A percentile compares a stretch with the other conserved stretches of the same genome.
Conservation (phyloP, 1,284 basidiomycete genomes). For the Puccinia hordei region DNA sequence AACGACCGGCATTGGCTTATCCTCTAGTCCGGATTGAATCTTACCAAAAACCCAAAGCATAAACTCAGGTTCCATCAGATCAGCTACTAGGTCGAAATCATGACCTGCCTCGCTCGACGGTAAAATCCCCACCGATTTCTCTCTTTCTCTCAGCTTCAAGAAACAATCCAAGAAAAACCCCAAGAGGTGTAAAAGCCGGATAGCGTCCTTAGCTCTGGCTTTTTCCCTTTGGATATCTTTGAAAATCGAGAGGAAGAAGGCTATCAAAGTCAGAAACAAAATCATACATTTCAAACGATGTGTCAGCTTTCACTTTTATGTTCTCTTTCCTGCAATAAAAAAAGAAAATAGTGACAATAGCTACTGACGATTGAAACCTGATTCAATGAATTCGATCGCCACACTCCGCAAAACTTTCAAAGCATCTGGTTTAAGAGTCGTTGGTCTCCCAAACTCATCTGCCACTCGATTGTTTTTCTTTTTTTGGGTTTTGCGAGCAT, state of each 20-base stretch:
- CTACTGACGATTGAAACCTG: slow-evolving; percentile 78
- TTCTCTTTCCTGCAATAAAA: not conserved
- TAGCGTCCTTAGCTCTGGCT: slow-evolving; percentile 83
- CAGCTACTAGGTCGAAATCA: slow-evolving; percentile 75
- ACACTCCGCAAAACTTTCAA: slow-evolving; percentile 69
- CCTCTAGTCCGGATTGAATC: slow-evolving; percentile 83
- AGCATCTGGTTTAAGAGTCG: slow-evolving; percentile 73
- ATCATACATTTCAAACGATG: not conserved
- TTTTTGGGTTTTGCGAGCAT: slow-evolving; percentile 72
- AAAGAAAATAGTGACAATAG: slow-evolving; percentile 46
- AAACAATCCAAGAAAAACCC: slow-evolving; percentile 91
- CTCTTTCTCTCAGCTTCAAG: slow-evolving; percentile 60
- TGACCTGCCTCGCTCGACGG: slow-evolving; percentile 61
- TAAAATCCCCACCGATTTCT: slow-evolving; percentile 55
- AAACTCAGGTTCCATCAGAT: slow-evolving; percentile 79
- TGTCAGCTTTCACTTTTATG: not conserved
- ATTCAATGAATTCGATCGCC: slow-evolving; percentile 72
- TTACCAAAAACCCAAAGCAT: slow-evolving; percentile 82
- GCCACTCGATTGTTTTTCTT: slow-evolving; percentile 67
- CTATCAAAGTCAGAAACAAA: slow-evolving; percentile 61
- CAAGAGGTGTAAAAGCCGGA: slow-evolving; percentile 77
- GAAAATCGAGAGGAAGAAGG: slow-evolving; percentile 77
- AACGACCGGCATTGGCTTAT: slow-evolving; percentile 89
- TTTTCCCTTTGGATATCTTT: slow-evolving; percentile 90
- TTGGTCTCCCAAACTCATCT: slow-evolving; percentile 62